A percentile compares a stretch with the other conserved stretches of the same genome.
phyloP scores from a whole-genome alignment of 805 yeast species.

The Cyberlindnera maclurae region DNA sequence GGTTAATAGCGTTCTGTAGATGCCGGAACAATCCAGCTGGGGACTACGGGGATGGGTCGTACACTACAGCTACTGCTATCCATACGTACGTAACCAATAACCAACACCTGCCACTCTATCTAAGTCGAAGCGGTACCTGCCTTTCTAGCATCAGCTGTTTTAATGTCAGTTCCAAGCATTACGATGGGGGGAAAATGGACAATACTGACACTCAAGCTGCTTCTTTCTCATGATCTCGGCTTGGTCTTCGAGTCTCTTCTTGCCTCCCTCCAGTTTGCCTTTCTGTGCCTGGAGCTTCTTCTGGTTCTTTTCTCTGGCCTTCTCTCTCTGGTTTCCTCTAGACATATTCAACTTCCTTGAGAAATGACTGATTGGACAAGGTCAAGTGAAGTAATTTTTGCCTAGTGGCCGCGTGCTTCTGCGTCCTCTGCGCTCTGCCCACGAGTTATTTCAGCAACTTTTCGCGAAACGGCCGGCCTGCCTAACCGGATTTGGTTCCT shows the following conservation, averaged over 20 bases:
- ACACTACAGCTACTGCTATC: background rate
- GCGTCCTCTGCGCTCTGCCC: no score
- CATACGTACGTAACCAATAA: no score
- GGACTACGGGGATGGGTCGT: background rate
- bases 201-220: constrained; percentile 67
- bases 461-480: no score
- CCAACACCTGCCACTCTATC: background rate
- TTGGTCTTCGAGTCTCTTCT: constrained; percentile 77
- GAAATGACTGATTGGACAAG: no score
- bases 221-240: constrained; percentile 88
- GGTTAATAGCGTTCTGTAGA: no score
- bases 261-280: constrained; percentile 69
- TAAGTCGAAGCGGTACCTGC: constrained; percentile 26
- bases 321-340: constrained; percentile 94
- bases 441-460: no score
- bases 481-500: no score
- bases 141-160: constrained; percentile 45
- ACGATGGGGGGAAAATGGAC: no score
- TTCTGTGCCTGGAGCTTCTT: constrained; percentile 71
- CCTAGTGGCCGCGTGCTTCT: no score
- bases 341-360: constrained; percentile 47
- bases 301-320: constrained; percentile 80
- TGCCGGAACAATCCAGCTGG: no score
- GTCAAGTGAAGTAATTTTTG: no score
- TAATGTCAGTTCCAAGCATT: constrained; percentile 3